Base-by-base conservation (phyloP, 108 stramenopile species). In the Pseudonitzschia pungens region DNA sequence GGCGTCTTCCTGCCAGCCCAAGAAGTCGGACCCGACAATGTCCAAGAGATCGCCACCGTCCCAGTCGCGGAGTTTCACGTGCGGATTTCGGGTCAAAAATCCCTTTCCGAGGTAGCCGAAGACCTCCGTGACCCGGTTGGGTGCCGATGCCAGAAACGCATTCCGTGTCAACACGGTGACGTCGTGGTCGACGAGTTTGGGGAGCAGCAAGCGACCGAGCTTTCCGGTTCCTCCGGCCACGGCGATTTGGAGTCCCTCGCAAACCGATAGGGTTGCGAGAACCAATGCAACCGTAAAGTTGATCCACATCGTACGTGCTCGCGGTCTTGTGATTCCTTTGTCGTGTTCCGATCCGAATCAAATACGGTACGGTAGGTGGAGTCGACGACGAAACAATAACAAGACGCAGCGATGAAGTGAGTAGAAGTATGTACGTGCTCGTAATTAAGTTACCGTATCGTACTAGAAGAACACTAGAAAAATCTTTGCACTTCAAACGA, bases 41-140 rank as follows among this genome's bases (percentile, higher is more conserved):
- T 95, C 93, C 41, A 89, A 74, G 51, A 92, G 65, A 80, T 95
- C 93, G 32, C 93, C 93, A 21, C 91, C 93, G 75, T 92, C 91
- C 89, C 89, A 95, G 69, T 95, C 93, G 29, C 93, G 73, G 36
- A 95, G 64, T 56, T 59, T 63, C 10, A 93, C 84, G 33, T 83
- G 73, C 4, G 81, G 82, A 62, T 91, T 53, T 21, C 82, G 79
- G 3, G 66, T 55, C 44, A 95, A 41, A 70, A 87, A 92, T 9
- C 62, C 65, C 74, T 79, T 28, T 7, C 93, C 93, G 18, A 92
- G 71, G 76, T 86, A 92, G 2, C 93, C 93, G 76, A 92, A 95
- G 24, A 82, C 85, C 55, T 75, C 73, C 1, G 93, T 86, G 5
- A 90, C 93, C 10, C 86, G 83, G n/a, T 58, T 56, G 22, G 93